Evolutionary conservation across 2,329 filamentous ascomycete species (phyloP).

Genomic region (Colletotrichum theobromicola): DNA sequence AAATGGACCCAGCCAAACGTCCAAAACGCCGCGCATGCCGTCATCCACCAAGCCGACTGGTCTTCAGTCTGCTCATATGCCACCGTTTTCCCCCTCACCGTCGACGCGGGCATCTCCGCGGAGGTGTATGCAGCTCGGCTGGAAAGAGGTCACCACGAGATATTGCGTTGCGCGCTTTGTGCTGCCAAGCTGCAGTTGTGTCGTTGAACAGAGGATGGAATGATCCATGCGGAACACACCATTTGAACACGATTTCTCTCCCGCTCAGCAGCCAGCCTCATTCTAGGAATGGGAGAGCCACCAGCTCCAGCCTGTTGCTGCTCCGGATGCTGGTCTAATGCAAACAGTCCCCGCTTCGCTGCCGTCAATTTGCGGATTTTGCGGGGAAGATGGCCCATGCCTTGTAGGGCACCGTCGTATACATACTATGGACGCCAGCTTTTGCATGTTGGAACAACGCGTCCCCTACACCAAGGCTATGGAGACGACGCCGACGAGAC

Average conservation of each 20-base stretch:
- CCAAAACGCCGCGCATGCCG: slow-evolving; percentile 13
- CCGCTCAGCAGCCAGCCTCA: neutral
- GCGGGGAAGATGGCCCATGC: slow-evolving; percentile 17
- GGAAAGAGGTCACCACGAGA: neutral
- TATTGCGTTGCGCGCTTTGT: neutral
- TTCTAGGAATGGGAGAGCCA: neutral
- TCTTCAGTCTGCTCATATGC: slow-evolving; percentile 12
- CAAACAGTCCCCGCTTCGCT: slow-evolving; percentile 12
- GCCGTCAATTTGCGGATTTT: slow-evolving; percentile 16
- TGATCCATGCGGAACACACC: neutral
- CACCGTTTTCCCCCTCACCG: neutral
- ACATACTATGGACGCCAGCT: neutral
- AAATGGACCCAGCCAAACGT: slow-evolving; percentile 11
- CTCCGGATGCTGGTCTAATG: slow-evolving; percentile 14
- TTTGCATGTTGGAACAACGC: neutral
- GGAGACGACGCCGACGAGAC: neutral
- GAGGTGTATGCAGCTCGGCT: neutral
- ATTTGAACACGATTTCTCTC: neutral
- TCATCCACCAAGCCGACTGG: slow-evolving; percentile 9
- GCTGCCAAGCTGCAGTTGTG: neutral
- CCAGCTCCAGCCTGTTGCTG: neutral
- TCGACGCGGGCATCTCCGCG: slow-evolving; percentile 8
- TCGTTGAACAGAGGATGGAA: neutral
- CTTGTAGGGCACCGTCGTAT: slow-evolving; percentile 6
- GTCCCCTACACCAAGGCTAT: neutral